A percentile compares a stretch with the other conserved stretches of the same genome.
Conservation (phyloP, 2,329 filamentous ascomycete genomes). For the Aspergillus awamori region DNA sequence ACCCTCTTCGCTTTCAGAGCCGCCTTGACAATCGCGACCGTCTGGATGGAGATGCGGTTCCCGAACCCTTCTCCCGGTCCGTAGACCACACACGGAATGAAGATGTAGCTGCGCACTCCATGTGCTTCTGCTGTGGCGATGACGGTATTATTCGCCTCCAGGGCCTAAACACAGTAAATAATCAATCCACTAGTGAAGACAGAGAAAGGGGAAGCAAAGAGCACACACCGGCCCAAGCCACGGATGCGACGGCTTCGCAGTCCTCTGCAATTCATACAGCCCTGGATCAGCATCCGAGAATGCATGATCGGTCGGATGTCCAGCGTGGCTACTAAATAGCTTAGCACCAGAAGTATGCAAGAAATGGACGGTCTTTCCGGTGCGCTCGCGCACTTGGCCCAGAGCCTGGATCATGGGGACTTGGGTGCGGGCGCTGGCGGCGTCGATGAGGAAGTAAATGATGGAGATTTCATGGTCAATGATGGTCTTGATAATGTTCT, state of each 20-base stretch:
- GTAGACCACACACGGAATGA: neutral
- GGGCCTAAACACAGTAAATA: neutral
- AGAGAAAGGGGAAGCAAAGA: neutral
- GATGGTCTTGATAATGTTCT: slow-evolving; percentile 41
- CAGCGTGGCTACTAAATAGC: slow-evolving; percentile 54
- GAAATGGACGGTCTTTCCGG: slow-evolving; percentile 52
- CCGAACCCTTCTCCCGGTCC: neutral
- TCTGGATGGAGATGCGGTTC: neutral
- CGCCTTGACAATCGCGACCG: neutral
- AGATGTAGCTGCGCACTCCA: neutral
- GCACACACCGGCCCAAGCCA: neutral
- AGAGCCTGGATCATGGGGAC: slow-evolving; percentile 51
- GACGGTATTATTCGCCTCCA: neutral
- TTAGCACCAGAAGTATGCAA: slow-evolving; percentile 58
- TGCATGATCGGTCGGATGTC: slow-evolving; percentile 44
- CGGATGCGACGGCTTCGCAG: slow-evolving; percentile 39
- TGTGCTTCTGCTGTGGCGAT: neutral
- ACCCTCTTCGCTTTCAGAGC: neutral
- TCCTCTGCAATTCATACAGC: slow-evolving; percentile 51
- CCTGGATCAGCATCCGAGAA: slow-evolving; percentile 50
- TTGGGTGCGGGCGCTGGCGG: slow-evolving; percentile 37
- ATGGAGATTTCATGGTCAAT: slow-evolving; percentile 51
- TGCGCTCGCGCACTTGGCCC: slow-evolving; percentile 46
- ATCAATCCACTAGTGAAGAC: neutral
- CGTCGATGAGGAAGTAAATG: slow-evolving; percentile 54